Conservation (phyloP, 179 eudicot genomes). For the Vitellaria paradoxa region DNA sequence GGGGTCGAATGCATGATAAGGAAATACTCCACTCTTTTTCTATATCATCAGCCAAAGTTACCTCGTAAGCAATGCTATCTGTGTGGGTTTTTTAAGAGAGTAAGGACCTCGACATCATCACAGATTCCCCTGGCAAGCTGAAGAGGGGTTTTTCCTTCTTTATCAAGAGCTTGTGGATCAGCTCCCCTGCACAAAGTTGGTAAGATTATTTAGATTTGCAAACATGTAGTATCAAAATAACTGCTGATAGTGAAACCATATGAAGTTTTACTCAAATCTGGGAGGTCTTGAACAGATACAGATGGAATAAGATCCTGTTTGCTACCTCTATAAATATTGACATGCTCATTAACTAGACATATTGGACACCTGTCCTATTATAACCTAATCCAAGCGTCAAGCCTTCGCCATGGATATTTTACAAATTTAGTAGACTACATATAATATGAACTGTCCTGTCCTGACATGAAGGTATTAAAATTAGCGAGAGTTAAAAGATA, state of each 20-base stretch:
- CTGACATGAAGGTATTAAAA: neutral
- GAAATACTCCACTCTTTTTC: neutral
- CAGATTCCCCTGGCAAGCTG: slow-evolving; percentile 47
- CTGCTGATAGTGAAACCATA: neutral
- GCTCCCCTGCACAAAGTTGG: slow-evolving; percentile 59
- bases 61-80: slow-evolving; percentile 34
- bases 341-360: no score
- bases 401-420: no score
- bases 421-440: no score
- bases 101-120: slow-evolving; percentile 61
- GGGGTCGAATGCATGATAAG: neutral
- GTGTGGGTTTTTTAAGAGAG: slow-evolving; percentile 47
- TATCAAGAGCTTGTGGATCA: slow-evolving; percentile 48
- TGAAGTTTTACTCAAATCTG: neutral
- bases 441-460: neutral
- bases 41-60: neutral
- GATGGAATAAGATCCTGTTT: neutral
- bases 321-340: no score
- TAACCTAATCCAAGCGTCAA: no score
- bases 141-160: slow-evolving; percentile 61
- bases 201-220: neutral
- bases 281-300: neutral
- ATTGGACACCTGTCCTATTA: no score
- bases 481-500: neutral
- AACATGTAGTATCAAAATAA: neutral